Evolutionary conservation across 129 eudicot genomes (phyloP).

Genomic region (Flaveria bidentis): DNA sequence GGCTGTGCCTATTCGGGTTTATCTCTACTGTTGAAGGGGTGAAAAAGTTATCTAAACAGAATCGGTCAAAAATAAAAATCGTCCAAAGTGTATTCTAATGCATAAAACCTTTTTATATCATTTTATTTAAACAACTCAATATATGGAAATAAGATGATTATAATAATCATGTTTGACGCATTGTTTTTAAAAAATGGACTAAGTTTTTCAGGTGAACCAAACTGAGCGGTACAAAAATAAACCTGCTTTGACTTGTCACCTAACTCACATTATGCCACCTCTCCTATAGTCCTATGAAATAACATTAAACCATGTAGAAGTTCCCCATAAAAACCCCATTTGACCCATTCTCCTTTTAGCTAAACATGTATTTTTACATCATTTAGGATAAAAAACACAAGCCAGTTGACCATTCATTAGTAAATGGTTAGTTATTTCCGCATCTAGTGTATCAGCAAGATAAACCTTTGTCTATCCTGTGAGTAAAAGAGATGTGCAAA

Average conservation of each 20-base stretch:
- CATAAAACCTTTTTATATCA: background rate
- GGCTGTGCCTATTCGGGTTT: background rate
- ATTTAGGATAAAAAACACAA: background rate
- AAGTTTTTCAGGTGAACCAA: background rate
- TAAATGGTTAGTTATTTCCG: background rate
- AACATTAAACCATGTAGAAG: background rate
- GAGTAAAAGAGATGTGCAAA: conserved; percentile 24
- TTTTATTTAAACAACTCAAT: background rate
- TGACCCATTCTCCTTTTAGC: background rate
- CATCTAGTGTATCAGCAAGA: background rate
- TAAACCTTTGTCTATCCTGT: background rate
- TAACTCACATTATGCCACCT: background rate
- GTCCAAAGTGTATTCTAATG: background rate
- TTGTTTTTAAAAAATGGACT: background rate
- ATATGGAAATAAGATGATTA: background rate
- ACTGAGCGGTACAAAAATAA: background rate
- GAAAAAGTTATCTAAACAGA: background rate
- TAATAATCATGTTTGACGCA: background rate
- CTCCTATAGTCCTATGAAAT: background rate
- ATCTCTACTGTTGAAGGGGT: background rate
- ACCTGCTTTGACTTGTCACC: background rate
- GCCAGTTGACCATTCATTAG: background rate
- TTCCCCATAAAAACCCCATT: background rate
- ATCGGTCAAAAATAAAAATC: background rate
- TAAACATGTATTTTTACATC: background rate